Percentiles rank a stretch among this genome's conserved stretches.
These are phyloP conservation scores for Aspergillus viridinutans DNA, from an alignment of 2,329 filamentous ascomycete genomes.

Conservation along the genomic window DNA sequence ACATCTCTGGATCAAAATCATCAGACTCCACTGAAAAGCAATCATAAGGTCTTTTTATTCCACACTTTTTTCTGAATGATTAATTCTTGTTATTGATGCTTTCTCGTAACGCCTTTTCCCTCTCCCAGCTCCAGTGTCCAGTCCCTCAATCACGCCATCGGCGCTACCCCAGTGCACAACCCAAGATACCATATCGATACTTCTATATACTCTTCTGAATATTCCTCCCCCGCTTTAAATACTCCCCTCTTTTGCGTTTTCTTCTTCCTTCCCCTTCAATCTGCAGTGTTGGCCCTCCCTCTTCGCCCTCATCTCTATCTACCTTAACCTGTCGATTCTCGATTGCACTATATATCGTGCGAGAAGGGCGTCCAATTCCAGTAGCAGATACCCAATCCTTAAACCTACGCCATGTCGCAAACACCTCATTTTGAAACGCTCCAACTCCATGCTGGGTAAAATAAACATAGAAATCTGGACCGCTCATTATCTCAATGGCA, in stretches of 20 bases:
- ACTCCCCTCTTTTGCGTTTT: not conserved
- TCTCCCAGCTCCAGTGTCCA: not conserved
- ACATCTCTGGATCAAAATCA: not conserved
- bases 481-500: not conserved
- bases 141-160: slow-evolving; percentile 14
- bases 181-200: not conserved
- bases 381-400: not conserved
- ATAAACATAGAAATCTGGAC: slow-evolving; percentile 2
- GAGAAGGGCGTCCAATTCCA: not conserved
- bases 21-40: not conserved
- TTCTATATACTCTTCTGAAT: not conserved
- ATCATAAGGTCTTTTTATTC: not conserved
- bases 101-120: not conserved
- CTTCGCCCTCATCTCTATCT: not conserved
- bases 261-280: not conserved
- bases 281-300: not conserved
- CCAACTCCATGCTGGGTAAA: slow-evolving; percentile 78
- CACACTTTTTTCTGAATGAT: not conserved
- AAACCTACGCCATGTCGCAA: slow-evolving; percentile 29
- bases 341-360: not conserved
- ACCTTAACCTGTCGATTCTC: not conserved
- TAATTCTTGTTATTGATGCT: not conserved
- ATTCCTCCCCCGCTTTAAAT: not conserved
- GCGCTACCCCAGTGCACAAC: not conserved
- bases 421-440: slow-evolving; percentile 70